phyloP scores from a whole-genome alignment of 2,329 filamentous ascomycete species.

The Cytospora schulzeri region DNA sequence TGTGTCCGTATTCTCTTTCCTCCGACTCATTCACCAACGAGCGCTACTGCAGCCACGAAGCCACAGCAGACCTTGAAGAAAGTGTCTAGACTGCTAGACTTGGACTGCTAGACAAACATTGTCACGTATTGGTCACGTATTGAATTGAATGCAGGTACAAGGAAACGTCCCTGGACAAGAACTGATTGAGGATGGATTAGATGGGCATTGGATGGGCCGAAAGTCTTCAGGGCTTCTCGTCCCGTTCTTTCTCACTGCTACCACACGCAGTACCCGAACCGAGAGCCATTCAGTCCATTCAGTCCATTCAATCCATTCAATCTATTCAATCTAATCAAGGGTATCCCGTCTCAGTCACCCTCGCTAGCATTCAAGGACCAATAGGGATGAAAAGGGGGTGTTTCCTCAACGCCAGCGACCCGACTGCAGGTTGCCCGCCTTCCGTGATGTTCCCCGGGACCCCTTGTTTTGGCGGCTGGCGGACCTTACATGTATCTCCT shows the following conservation, averaged over 20 bases:
- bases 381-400: background rate
- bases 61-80: too few species aligned
- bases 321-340: background rate
- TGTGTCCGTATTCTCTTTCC: background rate
- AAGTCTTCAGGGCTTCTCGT: too few species aligned
- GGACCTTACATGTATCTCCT: background rate
- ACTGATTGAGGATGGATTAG: too few species aligned
- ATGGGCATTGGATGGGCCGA: too few species aligned
- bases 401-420: constrained; percentile 4
- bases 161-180: too few species aligned
- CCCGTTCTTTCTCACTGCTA: background rate
- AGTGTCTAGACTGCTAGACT: too few species aligned
- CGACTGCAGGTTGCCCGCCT: constrained; percentile 21
- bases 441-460: constrained; percentile 24
- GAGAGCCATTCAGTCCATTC: too few species aligned
- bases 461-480: constrained; percentile 13
- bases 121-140: too few species aligned
- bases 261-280: background rate
- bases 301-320: too few species aligned
- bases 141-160: too few species aligned
- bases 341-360: background rate
- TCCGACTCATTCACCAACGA: background rate
- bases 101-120: too few species aligned
- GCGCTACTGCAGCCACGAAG: background rate
- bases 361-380: background rate